Conservation (phyloP, 805 yeast genomes). For the Saccharomycopsis olivae region DNA sequence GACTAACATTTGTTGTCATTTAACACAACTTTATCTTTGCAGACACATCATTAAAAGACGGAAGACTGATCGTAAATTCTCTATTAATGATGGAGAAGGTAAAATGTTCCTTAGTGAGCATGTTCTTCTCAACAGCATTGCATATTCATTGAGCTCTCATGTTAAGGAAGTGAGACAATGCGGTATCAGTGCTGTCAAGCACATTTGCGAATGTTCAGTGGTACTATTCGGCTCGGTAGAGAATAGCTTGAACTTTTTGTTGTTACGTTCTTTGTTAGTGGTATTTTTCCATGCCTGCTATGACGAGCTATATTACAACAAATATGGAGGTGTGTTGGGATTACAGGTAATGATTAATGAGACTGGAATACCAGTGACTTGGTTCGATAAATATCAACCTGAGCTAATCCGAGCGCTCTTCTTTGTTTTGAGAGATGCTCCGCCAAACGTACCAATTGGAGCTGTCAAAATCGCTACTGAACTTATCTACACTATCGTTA, state of each 20-base stretch:
- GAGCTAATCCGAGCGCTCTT: conserved; percentile 80
- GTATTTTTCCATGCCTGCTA: conserved; percentile 85
- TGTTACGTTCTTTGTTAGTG: conserved; percentile 64
- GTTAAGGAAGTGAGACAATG: conserved; percentile 56
- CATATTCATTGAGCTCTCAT: conserved; percentile 72
- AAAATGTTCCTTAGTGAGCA: conserved; percentile 56
- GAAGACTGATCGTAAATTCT: conserved; percentile 58
- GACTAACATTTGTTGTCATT: conserved; percentile 64
- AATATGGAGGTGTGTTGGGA: conserved; percentile 84
- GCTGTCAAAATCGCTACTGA: conserved; percentile 64
- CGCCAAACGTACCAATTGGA: conserved; percentile 73
- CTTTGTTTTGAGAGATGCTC: conserved; percentile 83
- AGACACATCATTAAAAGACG: conserved; percentile 60
- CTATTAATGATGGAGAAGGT: conserved; percentile 75
- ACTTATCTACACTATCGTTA: conserved; percentile 52
- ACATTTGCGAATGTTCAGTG: conserved; percentile 41
- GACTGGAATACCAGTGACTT: conserved; percentile 52
- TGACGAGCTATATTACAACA: conserved; percentile 75
- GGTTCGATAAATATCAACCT: conserved; percentile 69
- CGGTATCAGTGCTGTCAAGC: conserved; percentile 57
- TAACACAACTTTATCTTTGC: conserved; percentile 67
- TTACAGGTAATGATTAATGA: conserved; percentile 62
- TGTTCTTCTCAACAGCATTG: conserved; percentile 62
- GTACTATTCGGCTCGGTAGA: conserved; percentile 57
- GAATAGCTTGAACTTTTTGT: conserved; percentile 59